Evolutionary conservation across 202 grass and related monocot genomes (phyloP).

Genomic region (Bolboschoenoplectus hybrid): DNA sequence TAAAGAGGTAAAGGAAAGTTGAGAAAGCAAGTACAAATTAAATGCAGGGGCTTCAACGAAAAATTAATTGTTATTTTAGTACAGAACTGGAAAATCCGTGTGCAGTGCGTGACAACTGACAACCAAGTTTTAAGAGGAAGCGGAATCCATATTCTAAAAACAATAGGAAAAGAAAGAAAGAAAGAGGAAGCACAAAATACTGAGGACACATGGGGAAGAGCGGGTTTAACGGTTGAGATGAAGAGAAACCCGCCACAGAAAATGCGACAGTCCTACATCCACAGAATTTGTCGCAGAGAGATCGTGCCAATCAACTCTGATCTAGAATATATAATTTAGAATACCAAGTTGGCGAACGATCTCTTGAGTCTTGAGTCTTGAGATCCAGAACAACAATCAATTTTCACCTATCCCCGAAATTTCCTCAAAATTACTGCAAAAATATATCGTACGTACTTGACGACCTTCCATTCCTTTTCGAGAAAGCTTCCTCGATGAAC

Average conservation of each 20-base stretch:
- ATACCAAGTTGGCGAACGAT: conserved; percentile 32
- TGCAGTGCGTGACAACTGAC: conserved; percentile 16
- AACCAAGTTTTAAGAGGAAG: neutral
- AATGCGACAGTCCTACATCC: neutral
- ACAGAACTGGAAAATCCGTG: conserved; percentile 18
- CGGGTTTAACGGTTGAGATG: neutral
- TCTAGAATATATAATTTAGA: conserved; percentile 34
- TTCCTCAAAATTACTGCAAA: conserved; percentile 23
- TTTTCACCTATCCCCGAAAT: conserved; percentile 34
- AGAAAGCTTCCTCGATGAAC: conserved; percentile 16
- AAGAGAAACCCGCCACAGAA: neutral
- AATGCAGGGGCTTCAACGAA: neutral
- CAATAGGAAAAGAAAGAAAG: neutral
- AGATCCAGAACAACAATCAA: conserved; percentile 30
- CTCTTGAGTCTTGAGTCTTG: neutral
- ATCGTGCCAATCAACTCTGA: conserved; percentile 24
- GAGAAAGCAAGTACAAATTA: conserved; percentile 19
- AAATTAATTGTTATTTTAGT: neutral
- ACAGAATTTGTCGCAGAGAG: neutral
- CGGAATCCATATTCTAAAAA: neutral
- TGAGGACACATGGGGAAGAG: neutral
- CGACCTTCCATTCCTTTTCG: conserved; percentile 11
- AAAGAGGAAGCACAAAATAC: neutral
- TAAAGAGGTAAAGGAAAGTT: conserved; percentile 5
- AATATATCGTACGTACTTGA: neutral